phyloP scores from a whole-genome alignment of 2,329 filamentous ascomycete genomes.

The Apiospora phragmitis region DNA sequence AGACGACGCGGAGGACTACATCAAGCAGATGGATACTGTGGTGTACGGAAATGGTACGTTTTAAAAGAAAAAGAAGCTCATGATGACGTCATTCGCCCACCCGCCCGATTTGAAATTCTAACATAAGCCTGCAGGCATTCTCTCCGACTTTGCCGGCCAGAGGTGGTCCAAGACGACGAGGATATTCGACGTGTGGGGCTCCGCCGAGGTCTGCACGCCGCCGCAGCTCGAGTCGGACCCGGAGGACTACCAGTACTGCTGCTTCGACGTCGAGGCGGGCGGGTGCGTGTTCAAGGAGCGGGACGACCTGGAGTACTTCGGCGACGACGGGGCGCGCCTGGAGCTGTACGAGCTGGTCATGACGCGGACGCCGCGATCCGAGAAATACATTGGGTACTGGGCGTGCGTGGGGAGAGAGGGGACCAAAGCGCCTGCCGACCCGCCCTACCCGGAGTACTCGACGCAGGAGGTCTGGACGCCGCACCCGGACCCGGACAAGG shows the following conservation, averaged over 20 bases:
- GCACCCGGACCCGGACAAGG: conserved; percentile 15
- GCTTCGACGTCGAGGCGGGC: conserved; percentile 10
- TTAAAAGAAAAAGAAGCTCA: neutral
- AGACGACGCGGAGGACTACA: conserved; percentile 12
- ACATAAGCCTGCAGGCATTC: neutral
- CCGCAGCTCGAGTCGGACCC: conserved; percentile 13
- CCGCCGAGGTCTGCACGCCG: conserved; percentile 9
- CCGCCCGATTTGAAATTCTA: neutral
- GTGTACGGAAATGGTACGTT: conserved; percentile 14
- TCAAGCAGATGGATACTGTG: conserved; percentile 11
- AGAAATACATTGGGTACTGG: conserved; percentile 8
- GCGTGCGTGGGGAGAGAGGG: neutral
- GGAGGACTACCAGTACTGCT: conserved; percentile 15
- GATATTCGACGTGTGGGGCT: conserved; percentile 12
- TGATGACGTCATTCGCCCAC: too few relatives aligned
- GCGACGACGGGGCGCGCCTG: conserved; percentile 13
- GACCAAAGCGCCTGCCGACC: neutral
- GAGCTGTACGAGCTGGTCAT: conserved; percentile 14
- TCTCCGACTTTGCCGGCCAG: conserved; percentile 13
- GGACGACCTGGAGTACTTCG: conserved; percentile 13
- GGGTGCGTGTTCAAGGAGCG: conserved; percentile 12
- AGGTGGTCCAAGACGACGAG: conserved; percentile 11
- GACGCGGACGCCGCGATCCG: conserved; percentile 9
- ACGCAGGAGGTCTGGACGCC: conserved; percentile 15
- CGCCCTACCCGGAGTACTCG: conserved; percentile 15